Conservation (phyloP, 768 basidiomycete species). For the Boletus eberwhitei region DNA sequence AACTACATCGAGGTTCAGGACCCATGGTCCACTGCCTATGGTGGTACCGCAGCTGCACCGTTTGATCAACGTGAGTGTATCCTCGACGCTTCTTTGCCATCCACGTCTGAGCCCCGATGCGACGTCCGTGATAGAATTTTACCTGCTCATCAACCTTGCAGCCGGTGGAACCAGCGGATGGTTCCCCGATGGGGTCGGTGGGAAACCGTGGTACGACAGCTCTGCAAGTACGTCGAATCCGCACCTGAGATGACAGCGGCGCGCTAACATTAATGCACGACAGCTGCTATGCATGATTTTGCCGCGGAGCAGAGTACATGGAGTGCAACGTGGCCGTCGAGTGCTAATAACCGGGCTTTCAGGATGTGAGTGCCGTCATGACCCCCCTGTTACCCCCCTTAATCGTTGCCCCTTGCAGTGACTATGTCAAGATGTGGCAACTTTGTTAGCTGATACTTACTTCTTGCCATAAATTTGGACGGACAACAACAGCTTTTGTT, state of each 20-base stretch:
- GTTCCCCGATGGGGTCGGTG: slow-evolving; percentile 49
- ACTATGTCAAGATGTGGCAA: slow-evolving; percentile 35
- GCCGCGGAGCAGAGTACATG: slow-evolving; percentile 58
- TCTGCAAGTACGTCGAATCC: slow-evolving; percentile 42
- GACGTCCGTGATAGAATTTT: slow-evolving; percentile 56
- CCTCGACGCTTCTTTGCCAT: not conserved
- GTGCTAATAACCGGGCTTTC: slow-evolving; percentile 60
- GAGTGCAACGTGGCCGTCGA: slow-evolving; percentile 72
- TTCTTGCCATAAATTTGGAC: not conserved
- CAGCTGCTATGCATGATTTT: slow-evolving; percentile 70
- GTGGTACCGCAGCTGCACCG: slow-evolving; percentile 45
- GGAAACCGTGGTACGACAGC: slow-evolving; percentile 58
- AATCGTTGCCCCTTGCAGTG: slow-evolving; percentile 11
- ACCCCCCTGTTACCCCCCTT: not conserved
- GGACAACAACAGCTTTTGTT: not conserved
- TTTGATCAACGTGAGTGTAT: slow-evolving; percentile 33
- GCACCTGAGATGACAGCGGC: slow-evolving; percentile 12
- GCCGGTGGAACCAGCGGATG: slow-evolving; percentile 75
- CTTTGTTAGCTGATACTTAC: slow-evolving; percentile 17
- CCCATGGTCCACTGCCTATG: slow-evolving; percentile 46
- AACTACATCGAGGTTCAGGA: slow-evolving; percentile 41
- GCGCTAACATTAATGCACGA: slow-evolving; percentile 2
- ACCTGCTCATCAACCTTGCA: slow-evolving; percentile 75
- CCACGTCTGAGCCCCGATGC: not conserved
- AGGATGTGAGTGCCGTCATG: slow-evolving; percentile 46